A percentile compares a stretch with the other conserved stretches of the same genome.
These are phyloP conservation scores for Pittosporum tobira DNA, from an alignment of 129 eudicot species.

Conservation along the genomic window DNA sequence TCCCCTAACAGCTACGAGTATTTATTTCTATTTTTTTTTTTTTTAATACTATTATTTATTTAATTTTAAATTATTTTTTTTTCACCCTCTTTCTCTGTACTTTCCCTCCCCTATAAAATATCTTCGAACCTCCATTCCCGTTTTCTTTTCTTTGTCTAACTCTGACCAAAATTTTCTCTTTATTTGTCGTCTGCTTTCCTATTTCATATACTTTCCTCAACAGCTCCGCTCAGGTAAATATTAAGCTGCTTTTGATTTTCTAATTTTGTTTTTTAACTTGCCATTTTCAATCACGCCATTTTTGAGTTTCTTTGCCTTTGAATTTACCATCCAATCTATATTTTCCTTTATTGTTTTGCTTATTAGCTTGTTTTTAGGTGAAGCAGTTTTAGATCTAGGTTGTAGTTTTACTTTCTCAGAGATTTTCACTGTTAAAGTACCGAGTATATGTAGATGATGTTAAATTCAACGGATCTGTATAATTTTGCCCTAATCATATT, in stretches of 20 bases:
- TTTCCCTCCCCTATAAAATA: slow-evolving; percentile 14
- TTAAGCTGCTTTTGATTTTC: too few relatives aligned
- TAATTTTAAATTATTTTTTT: background rate
- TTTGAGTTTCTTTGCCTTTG: too few relatives aligned
- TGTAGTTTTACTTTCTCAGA: background rate
- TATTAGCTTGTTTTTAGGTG: too few relatives aligned
- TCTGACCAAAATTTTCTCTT: background rate
- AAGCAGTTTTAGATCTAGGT: too few relatives aligned
- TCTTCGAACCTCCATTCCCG: slow-evolving; percentile 1
- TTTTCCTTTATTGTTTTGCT: too few relatives aligned
- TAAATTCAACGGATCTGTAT: background rate
- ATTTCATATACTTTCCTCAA: background rate
- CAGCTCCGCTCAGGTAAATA: slow-evolving; percentile 4
- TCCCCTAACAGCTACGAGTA: background rate
- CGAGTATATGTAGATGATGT: background rate
- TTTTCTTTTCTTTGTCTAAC: slow-evolving; percentile 10
- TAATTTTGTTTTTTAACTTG: too few relatives aligned
- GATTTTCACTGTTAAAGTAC: too few relatives aligned
- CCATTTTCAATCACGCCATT: too few relatives aligned
- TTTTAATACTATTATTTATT: too few relatives aligned
- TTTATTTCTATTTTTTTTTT: slow-evolving; percentile 3
- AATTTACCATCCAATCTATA: too few relatives aligned
- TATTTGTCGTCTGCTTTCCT: background rate
- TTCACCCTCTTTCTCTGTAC: background rate
- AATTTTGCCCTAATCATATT: background rate